Conservation (phyloP, 2,329 filamentous ascomycete genomes). For the Pseudogymnoascus sp. region DNA sequence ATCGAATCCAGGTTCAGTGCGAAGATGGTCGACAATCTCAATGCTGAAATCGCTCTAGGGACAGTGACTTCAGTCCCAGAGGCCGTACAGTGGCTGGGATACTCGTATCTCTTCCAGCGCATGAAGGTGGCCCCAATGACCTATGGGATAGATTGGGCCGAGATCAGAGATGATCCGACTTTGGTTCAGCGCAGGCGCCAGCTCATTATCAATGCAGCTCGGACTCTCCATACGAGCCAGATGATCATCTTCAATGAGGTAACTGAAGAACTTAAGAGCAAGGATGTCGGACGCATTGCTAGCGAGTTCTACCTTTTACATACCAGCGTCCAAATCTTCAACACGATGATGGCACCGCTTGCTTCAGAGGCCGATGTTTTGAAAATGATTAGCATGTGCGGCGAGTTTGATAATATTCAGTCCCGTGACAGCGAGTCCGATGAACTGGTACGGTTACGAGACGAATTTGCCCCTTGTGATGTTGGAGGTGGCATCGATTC, state of each 20-base stretch:
- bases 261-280: conserved; percentile 86
- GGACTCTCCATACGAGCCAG: conserved; percentile 81
- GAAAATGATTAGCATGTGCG: conserved; percentile 94
- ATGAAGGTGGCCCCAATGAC: conserved; percentile 88
- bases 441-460: conserved; percentile 67
- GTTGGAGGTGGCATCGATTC: conserved; percentile 63
- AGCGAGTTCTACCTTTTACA: conserved; percentile 96
- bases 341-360: conserved; percentile 79
- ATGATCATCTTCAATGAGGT: conserved; percentile 98
- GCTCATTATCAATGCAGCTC: conserved; percentile 79
- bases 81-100: conserved; percentile 94
- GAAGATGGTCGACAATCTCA: conserved; percentile 91
- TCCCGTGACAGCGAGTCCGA: conserved; percentile 83
- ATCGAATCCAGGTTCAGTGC: conserved; percentile 96
- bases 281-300: conserved; percentile 92
- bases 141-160: conserved; percentile 92
- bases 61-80: conserved; percentile 93
- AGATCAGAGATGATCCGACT: conserved; percentile 78
- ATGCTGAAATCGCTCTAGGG: conserved; percentile 86
- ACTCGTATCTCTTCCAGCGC: conserved; percentile 93
- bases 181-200: conserved; percentile 79
- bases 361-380: conserved; percentile 87
- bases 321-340: conserved; percentile 91
- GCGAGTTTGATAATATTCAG: conserved; percentile 96
- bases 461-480: conserved; percentile 66